Base-by-base conservation (phyloP, 306 rosid genomes). In the Echinosophora koreensis region DNA sequence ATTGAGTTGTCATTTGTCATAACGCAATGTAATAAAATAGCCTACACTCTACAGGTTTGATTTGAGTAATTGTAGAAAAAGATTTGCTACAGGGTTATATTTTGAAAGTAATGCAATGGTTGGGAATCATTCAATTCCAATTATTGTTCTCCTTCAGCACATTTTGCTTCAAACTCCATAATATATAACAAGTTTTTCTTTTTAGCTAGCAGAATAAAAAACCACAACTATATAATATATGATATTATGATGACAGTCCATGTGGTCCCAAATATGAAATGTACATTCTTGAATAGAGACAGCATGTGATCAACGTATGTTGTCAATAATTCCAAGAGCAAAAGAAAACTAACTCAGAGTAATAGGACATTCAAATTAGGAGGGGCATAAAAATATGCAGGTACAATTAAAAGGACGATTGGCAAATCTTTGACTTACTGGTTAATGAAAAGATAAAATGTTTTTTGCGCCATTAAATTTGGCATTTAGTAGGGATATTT, bases 1-100 rank as follows among this genome's bases (percentile, higher is more conserved):
- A 32, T 80, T 64, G 65, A 64, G 79, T 73, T 72, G 83, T 64
- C 79, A 71, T 63, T 80, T 79, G 78, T 72, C 83, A 54, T 63
- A 79, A 50, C 28, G 4, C 16, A 47, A 50, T 79, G 72, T 4
- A 47, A 37, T 30, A 30, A 30, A 30, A 30, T 78, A 69, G 27
- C 71, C 71, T 35, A n/a, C n/a, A n/a, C n/a, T n/a, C n/a, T n/a
- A 56, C 70, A 13, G 49, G 27, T 78, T 37, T 69, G 60, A 69
- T 62, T 58, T 30, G 32, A 58, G 13, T 34, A 47, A 34, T 6
- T 2, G 32, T 55, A 57, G 6, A 44, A 30, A 34, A 44, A 15
- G 5, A 38, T 13, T 5, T 34, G 46, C 22, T 32, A 61, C 67
- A 61, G 22, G 27, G 5, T 47, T 35, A 64, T 64, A 16, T 52